These are phyloP conservation scores for Fusarium sp. DNA, from an alignment of 2,329 filamentous ascomycete genomes.

Conservation along the genomic window DNA sequence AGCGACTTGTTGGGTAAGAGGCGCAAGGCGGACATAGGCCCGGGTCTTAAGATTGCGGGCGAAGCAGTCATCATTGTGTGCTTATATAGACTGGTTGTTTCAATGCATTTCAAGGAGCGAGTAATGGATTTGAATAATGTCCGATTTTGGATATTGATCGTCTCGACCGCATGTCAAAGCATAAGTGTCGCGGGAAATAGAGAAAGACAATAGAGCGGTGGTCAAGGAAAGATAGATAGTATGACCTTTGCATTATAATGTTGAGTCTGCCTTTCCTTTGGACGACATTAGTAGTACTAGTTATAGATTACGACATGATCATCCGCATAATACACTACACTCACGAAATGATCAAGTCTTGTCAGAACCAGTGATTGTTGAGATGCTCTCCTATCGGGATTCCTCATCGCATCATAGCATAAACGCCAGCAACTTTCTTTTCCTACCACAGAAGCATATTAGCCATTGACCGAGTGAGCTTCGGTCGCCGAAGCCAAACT, in stretches of 20 bases:
- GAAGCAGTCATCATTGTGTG: not conserved
- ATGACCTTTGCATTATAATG: not conserved
- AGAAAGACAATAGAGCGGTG: slow-evolving; percentile 13
- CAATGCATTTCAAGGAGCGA: slow-evolving; percentile 20
- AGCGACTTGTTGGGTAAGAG: not conserved
- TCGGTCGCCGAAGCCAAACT: not conserved
- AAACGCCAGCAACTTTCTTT: not conserved
- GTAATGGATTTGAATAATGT: slow-evolving; percentile 9
- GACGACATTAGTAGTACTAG: not conserved
- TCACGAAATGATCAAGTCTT: not conserved
- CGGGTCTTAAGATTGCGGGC: not conserved
- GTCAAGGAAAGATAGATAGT: not conserved
- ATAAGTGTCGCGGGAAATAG: not conserved
- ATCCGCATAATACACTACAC: slow-evolving; percentile 13
- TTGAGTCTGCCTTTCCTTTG: not conserved
- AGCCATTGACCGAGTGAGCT: not conserved
- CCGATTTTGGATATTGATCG: slow-evolving; percentile 8
- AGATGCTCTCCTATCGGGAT: not conserved
- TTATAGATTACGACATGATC: not conserved
- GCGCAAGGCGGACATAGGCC: not conserved
- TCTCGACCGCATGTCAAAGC: not conserved
- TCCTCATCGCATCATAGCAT: not conserved
- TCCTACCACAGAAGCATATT: not conserved
- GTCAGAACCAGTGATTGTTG: not conserved
- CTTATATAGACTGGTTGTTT: slow-evolving; percentile 17